Evolutionary conservation across 768 basidiomycete genomes (phyloP), one percentile per base, ranked within the genome.

Genomic region (Boletus barrowsii): DNA sequence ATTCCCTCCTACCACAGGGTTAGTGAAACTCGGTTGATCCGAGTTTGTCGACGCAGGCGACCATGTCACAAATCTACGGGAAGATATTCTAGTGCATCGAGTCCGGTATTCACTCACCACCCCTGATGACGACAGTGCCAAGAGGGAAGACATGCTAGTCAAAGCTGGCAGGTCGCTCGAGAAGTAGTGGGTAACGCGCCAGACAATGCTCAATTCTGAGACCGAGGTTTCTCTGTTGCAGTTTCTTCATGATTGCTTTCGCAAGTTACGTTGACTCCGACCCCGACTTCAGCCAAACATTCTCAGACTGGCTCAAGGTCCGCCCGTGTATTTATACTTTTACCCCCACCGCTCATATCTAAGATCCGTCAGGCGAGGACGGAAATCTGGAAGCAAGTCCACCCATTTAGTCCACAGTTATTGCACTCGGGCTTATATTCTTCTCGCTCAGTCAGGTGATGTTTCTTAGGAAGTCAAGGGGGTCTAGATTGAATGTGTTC

Each of bases 211-310:
- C 26, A 48, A 18, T 49, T 42, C 35, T 29, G 51, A 35, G 26
- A 11, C 54, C 51, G 30, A 53, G n/a, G 9, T 11, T n/a, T 24
- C 13, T n/a, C 5, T 20, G 3, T 41, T 10, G 18, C 53, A 93
- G 90, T 70, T 97, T 96, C 75, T 98, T 98, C 73, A 83, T 94
- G 61, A 89, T 98, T 55, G 90, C 88, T 0, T 99, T 98, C 63
- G 89, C 94, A 3, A 90, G 86, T 56, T 99, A 89, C 62, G 85
- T 96, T 6, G 82, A 85, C 53, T 82, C 87, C 49, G 77, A 79
- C 26, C 79, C 85, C 13, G 75, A 81, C 59, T 82, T 88, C 65
- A 69, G 74, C 40, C 81, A 84, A 57, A 84, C 79, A 11, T 98
- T 98, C 69, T 86, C 87, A 1, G 76, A 81, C n/a, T 98, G 94